Conservation (phyloP, 768 basidiomycete genomes). For the Wakefieldia striispora region DNA sequence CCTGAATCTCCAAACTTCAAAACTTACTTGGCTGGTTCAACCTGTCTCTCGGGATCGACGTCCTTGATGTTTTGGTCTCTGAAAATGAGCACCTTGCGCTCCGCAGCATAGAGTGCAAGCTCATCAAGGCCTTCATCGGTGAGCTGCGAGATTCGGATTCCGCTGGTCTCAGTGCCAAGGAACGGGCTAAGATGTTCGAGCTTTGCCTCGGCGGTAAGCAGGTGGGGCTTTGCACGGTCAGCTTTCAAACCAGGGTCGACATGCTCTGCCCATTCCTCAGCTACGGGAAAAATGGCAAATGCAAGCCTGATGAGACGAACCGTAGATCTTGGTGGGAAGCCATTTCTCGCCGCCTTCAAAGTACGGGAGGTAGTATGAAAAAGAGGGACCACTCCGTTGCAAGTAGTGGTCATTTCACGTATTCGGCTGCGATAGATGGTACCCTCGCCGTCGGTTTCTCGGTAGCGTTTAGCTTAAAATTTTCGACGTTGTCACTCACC, state of each 20-base stretch:
- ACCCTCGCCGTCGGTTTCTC: background rate
- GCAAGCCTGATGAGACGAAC: background rate
- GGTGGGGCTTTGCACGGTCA: slow-evolving; percentile 49
- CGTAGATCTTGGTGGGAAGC: slow-evolving; percentile 41
- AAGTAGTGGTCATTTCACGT: background rate
- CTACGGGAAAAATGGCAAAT: background rate
- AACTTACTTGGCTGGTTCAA: slow-evolving; percentile 45
- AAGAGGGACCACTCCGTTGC: slow-evolving; percentile 37
- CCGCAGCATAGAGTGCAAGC: slow-evolving; percentile 49
- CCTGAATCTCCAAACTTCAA: background rate
- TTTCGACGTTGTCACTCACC: background rate
- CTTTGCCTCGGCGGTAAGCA: slow-evolving; percentile 40
- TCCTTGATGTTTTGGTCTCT: slow-evolving; percentile 65
- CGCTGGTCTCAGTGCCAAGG: slow-evolving; percentile 49
- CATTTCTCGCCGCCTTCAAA: slow-evolving; percentile 50
- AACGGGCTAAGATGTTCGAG: slow-evolving; percentile 46
- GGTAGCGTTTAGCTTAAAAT: slow-evolving; percentile 6
- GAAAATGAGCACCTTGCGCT: slow-evolving; percentile 54
- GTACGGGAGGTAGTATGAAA: slow-evolving; percentile 50
- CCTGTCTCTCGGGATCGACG: slow-evolving; percentile 48
- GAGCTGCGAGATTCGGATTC: slow-evolving; percentile 53
- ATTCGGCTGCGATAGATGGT: background rate
- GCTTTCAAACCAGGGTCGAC: slow-evolving; percentile 46
- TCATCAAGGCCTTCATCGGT: slow-evolving; percentile 52
- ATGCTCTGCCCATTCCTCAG: slow-evolving; percentile 32